These are phyloP conservation scores for Boletus rubropictus DNA, from an alignment of 768 basidiomycete genomes.

Conservation along the genomic window DNA sequence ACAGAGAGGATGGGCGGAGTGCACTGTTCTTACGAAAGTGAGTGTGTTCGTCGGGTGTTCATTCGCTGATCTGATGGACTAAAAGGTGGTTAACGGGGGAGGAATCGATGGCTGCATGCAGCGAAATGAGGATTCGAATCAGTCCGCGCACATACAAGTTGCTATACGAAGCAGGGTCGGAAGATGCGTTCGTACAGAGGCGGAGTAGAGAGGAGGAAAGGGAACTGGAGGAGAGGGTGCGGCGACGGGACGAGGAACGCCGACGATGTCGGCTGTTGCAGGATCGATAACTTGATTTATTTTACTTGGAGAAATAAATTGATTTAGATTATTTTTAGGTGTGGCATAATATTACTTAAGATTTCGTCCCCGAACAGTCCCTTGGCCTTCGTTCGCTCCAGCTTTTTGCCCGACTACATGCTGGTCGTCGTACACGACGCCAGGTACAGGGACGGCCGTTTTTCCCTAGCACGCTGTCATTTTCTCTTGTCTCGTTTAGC, in stretches of 20 bases:
- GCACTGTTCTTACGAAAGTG: slow-evolving; percentile 57
- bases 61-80: slow-evolving; percentile 22
- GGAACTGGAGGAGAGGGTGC: slow-evolving; percentile 36
- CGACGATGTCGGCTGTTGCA: slow-evolving; percentile 37
- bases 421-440: slow-evolving; percentile 2
- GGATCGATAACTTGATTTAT: slow-evolving; percentile 5
- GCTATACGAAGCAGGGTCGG: slow-evolving; percentile 60
- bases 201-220: slow-evolving; percentile 31
- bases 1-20: slow-evolving; percentile 31
- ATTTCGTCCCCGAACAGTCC: slow-evolving; percentile 9
- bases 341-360: slow-evolving; percentile 23
- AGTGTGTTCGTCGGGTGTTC: slow-evolving; percentile 20
- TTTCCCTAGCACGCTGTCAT: not conserved
- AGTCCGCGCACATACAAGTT: slow-evolving; percentile 59
- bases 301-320: not conserved
- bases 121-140: slow-evolving; percentile 44
- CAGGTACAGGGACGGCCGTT: not conserved
- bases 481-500: not conserved
- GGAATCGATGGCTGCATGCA: slow-evolving; percentile 20
- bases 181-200: slow-evolving; percentile 46
- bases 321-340: slow-evolving; percentile 15
- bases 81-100: slow-evolving; percentile 48
- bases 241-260: slow-evolving; percentile 52
- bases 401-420: slow-evolving; percentile 6
- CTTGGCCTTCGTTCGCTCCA: not conserved